Percentiles rank a stretch among this genome's conserved stretches.
Evolutionary conservation across 73 alveolate species (phyloP).

Genomic region (Uronychia setigera): DNA sequence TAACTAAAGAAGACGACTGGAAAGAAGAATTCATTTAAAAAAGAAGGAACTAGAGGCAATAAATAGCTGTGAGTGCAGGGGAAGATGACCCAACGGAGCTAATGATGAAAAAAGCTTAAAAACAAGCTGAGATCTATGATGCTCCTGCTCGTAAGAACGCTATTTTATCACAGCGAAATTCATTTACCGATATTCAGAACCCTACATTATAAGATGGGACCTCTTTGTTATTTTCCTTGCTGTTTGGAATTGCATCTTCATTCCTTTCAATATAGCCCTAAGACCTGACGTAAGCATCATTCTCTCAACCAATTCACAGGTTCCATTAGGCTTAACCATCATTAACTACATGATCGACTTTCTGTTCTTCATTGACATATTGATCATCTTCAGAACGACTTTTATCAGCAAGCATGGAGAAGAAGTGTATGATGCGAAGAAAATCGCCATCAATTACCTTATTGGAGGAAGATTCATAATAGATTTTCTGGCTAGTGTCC

Average conservation of each 20-base stretch:
- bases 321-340: background rate
- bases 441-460: slow-evolving; percentile 43
- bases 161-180: slow-evolving; percentile 25
- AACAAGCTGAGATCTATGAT: background rate
- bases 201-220: slow-evolving; percentile 48
- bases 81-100: background rate
- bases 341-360: slow-evolving; percentile 19
- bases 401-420: slow-evolving; percentile 44
- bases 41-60: background rate
- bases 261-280: slow-evolving; percentile 42
- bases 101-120: background rate
- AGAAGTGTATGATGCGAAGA: slow-evolving; percentile 48
- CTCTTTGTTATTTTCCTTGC: slow-evolving; percentile 29
- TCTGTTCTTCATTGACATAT: slow-evolving; percentile 39
- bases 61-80: background rate
- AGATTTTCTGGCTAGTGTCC: background rate
- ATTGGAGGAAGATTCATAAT: slow-evolving; percentile 8
- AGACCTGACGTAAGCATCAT: slow-evolving; percentile 7
- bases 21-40: background rate
- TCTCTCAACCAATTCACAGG: slow-evolving; percentile 17
- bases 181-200: slow-evolving; percentile 25
- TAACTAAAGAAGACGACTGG: background rate
- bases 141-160: background rate
- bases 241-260: slow-evolving; percentile 21
- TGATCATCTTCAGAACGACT: slow-evolving; percentile 51